These are phyloP conservation scores for Pinus taeda DNA, from an alignment of 75 land plant species.

Conservation along the genomic window DNA sequence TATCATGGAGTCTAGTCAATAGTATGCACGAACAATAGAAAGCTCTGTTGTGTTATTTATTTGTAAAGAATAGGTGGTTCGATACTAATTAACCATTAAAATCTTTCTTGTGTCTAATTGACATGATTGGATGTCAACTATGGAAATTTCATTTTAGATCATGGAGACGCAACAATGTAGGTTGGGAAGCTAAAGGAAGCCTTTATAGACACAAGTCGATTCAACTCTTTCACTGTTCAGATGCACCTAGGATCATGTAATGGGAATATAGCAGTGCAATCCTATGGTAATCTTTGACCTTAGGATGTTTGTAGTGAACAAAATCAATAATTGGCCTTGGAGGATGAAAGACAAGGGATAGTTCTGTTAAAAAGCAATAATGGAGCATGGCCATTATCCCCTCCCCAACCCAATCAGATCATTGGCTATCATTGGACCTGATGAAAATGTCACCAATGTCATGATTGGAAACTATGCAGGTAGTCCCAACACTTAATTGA, in stretches of 20 bases:
- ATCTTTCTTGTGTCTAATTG: background rate
- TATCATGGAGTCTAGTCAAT: no score
- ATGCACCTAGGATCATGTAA: constrained; percentile 94
- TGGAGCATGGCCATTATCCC: constrained; percentile 31
- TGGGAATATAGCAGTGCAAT: constrained; percentile 61
- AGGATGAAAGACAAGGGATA: constrained; percentile 40
- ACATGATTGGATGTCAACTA: constrained; percentile 92
- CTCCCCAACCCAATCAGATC: constrained; percentile 19
- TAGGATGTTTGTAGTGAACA: constrained; percentile 61
- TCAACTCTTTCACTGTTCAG: constrained; percentile 59
- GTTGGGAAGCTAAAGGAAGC: constrained; percentile 47
- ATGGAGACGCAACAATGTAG: constrained; percentile 52
- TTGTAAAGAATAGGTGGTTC: no score
- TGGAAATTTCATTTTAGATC: constrained; percentile 56
- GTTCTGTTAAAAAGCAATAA: constrained; percentile 43
- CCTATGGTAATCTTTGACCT: constrained; percentile 64
- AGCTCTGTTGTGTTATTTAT: no score
- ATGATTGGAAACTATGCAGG: constrained; percentile 94
- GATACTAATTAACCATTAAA: no score
- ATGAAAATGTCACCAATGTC: constrained; percentile 46
- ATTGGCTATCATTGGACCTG: constrained; percentile 84
- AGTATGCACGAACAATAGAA: no score
- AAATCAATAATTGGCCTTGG: constrained; percentile 28
- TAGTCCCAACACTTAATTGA: constrained; percentile 13
- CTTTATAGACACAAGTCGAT: constrained; percentile 49